Evolutionary conservation across 2,329 filamentous ascomycete genomes (phyloP).

Genomic region (Colletotrichum destructivum): DNA sequence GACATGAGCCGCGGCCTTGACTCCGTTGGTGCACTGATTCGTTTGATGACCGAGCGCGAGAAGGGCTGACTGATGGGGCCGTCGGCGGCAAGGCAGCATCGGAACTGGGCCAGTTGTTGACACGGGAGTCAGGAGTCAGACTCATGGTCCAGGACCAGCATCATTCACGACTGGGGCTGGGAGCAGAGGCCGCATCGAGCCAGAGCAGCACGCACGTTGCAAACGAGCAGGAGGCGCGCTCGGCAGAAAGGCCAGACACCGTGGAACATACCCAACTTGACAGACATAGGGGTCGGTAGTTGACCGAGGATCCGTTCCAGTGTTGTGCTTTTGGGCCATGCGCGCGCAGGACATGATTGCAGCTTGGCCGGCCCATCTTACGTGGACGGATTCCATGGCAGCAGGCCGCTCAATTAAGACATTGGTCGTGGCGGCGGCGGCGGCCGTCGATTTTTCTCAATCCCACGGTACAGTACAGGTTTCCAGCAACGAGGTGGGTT

Average conservation of each 20-base stretch:
- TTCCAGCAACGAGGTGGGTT: constrained; percentile 16
- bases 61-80: constrained; percentile 23
- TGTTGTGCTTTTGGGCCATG: constrained; percentile 19
- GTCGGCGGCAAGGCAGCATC: constrained; percentile 17
- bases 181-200: constrained; percentile 6
- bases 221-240: constrained; percentile 14
- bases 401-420: neutral
- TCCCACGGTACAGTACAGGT: neutral
- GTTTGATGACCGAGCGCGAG: constrained; percentile 36
- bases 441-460: neutral
- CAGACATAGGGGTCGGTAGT: constrained; percentile 22
- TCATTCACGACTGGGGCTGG: neutral
- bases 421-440: neutral
- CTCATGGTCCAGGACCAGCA: constrained; percentile 17
- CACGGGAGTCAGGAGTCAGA: constrained; percentile 16
- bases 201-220: neutral
- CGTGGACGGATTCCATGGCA: constrained; percentile 21
- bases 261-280: constrained; percentile 14
- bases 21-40: constrained; percentile 32
- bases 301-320: constrained; percentile 28
- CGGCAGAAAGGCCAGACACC: constrained; percentile 1
- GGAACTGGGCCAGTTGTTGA: constrained; percentile 17
- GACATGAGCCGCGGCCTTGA: constrained; percentile 8
- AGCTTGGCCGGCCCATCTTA: constrained; percentile 25
- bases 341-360: neutral